Percentiles rank a stretch among this genome's conserved stretches.
These are phyloP conservation scores for Kernera saxatilis DNA, from an alignment of 345 rosid genomes.

Conservation along the genomic window DNA sequence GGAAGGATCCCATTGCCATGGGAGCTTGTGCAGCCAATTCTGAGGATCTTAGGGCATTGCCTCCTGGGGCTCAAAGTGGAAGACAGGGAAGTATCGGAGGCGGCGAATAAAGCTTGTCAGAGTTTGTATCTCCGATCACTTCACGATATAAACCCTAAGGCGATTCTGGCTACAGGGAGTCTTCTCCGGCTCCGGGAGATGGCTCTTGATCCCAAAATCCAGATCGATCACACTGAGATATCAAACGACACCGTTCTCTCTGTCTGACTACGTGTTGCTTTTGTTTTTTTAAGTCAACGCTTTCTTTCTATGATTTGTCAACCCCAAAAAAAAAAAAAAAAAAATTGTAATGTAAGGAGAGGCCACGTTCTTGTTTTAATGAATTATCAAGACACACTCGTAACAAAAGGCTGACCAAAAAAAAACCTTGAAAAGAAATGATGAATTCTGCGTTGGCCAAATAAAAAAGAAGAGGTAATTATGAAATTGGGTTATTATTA, in stretches of 20 bases:
- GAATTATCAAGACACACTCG: no score
- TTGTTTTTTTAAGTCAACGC: background rate
- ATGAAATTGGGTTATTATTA: background rate
- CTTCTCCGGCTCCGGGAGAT: constrained; percentile 51
- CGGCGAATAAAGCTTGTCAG: constrained; percentile 47
- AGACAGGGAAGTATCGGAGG: constrained; percentile 35
- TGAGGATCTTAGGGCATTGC: constrained; percentile 78
- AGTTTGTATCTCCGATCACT: constrained; percentile 54
- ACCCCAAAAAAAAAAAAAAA: background rate
- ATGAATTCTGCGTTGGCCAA: background rate
- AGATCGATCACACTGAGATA: constrained; percentile 55
- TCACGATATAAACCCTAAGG: constrained; percentile 63
- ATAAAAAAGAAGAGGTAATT: background rate
- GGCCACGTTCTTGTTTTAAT: background rate
- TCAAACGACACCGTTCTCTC: constrained; percentile 12
- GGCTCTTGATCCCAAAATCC: constrained; percentile 37
- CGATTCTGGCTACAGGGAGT: constrained; percentile 66
- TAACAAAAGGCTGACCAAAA: no score
- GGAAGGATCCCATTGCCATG: constrained; percentile 57
- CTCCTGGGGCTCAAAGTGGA: constrained; percentile 37
- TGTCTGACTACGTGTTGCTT: background rate
- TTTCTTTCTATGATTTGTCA: constrained; percentile 1
- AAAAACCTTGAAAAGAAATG: background rate
- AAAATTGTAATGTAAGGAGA: constrained; percentile 5
- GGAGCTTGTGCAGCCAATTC: constrained; percentile 73